Conservation (phyloP, 371 early-diverging fungal genomes). For the Dichotomocladium elegans region DNA sequence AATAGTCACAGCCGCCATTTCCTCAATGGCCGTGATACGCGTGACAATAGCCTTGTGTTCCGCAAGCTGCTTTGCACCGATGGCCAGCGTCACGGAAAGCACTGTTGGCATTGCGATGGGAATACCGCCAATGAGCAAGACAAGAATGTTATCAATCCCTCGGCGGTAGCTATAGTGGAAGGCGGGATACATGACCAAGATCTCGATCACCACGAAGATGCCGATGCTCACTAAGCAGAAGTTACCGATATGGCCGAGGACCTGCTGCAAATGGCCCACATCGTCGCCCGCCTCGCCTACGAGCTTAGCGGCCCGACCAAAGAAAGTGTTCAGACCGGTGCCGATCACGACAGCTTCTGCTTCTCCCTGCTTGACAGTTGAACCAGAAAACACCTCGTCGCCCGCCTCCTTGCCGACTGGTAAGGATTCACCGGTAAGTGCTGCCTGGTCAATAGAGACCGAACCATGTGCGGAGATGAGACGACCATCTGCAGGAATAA, state of each 20-base stretch:
- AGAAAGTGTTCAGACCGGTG: slow-evolving; percentile 86
- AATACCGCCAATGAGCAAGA: slow-evolving; percentile 77
- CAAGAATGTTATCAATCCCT: slow-evolving; percentile 69
- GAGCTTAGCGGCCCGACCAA: slow-evolving; percentile 85
- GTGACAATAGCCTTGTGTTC: slow-evolving; percentile 91
- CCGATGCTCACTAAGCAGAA: slow-evolving; percentile 72
- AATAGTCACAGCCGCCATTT: slow-evolving; percentile 88
- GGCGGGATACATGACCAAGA: slow-evolving; percentile 77
- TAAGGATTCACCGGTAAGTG: slow-evolving; percentile 83
- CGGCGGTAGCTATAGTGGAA: slow-evolving; percentile 70
- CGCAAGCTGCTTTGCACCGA: slow-evolving; percentile 92
- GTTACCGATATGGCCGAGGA: slow-evolving; percentile 89
- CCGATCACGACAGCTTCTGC: slow-evolving; percentile 83
- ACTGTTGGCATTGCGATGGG: slow-evolving; percentile 83
- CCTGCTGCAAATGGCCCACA: slow-evolving; percentile 84
- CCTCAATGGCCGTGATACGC: slow-evolving; percentile 85
- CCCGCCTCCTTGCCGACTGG: slow-evolving; percentile 69
- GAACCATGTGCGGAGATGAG: slow-evolving; percentile 47
- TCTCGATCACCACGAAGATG: slow-evolving; percentile 71
- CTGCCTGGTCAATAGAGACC: slow-evolving; percentile 71
- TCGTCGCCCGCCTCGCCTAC: slow-evolving; percentile 78
- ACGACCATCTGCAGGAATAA: slow-evolving; percentile 76
- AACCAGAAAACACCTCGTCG: slow-evolving; percentile 72
- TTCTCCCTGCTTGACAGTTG: slow-evolving; percentile 92
- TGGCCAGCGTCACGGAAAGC: slow-evolving; percentile 92